Evolutionary conservation across 768 basidiomycete species (phyloP), one percentile per base, ranked within the genome.

Genomic region (Tylopilus balloui): DNA sequence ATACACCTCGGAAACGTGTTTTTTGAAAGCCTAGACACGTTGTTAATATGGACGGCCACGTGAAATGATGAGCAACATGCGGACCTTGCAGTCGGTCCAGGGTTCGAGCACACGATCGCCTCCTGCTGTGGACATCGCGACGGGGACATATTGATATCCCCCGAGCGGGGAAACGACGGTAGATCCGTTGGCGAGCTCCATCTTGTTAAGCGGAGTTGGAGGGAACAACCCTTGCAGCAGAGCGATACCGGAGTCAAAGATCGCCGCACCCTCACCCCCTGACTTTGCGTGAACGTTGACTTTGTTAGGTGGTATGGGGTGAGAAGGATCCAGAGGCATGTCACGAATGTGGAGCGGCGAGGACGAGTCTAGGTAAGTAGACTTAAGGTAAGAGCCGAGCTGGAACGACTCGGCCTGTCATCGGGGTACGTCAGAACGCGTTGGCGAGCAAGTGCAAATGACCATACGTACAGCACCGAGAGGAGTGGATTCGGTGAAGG

Each of bases 121-220:
- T 48, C 55, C 53, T 41, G 59, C 58, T 1, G 60, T 41, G 14
- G 50, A 36, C 64, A 67, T 63, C 64, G 89, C 87, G 42, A 92
- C 85, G 25, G 89, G 87, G 47, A 92, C 79, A 56, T 92, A 93
- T 69, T 91, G 88, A 69, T 92, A 93, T 1, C 88, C 87, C 8
- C 82, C 81, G 23, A 92, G 77, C n/a, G 90, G 88, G 7, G 86
- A 78, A 21, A 79, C 73, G 50, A 93, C 68, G 21, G 71, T 78
- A 19, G 83, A 81, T 58, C 83, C 86, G 60, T 93, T 89, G 8
- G 90, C 88, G 20, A 94, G 80, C 9, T 73, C 73, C 48, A 86
- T 84, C 60, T 76, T 80, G 69, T 87, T 86, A 37, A 75, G 74
- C 6, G 73, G 67, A 49, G 77, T 86, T 3, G 89, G 88, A 6